Base-by-base conservation (phyloP, 768 basidiomycete species). In the Kwoniella newhampshirensis region DNA sequence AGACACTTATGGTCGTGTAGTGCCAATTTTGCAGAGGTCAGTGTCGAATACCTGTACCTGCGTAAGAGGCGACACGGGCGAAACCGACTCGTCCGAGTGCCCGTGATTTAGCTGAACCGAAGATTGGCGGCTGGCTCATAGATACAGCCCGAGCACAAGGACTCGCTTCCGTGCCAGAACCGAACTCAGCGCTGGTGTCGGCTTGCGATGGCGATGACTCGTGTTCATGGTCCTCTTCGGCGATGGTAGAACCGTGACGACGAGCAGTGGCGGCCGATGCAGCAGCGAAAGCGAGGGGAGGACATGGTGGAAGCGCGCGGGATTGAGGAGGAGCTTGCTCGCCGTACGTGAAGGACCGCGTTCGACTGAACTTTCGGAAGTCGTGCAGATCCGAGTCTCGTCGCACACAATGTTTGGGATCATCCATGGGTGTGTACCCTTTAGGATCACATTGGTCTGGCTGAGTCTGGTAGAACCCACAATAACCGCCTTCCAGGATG, bases 401-500 rank as follows among this genome's bases (percentile, higher is more conserved):
- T 32, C 90, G 87, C 18, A 81, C 79, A 18, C 86, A 83, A 74
- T 94, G 86, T 42, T 81, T 82, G 1, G 92, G 92, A 74, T 97
- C 92, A 70, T 97, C 91, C 96, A 99, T 99, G 6, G 82, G 85
- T 39, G 94, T 86, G 71, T 99, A 99, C 1, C 82, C 86, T 17
- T 78, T 79, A 0, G 91, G 93, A 44, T 87, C 80, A 79, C 94
- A 98, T 42, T 86, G 86, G 27, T 77, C 73, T 1, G 84, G 79
- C 49, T 83, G 86, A 21, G 80, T 77, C 65, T 85, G 84, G 79
- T 82, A 96, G 79, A 91, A 98, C 40, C 85, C 83, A 65, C 86
- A 90, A 77, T 97, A 99, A 12, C 96, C 96, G 35, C 96, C 96
- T 78, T 96, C 90, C 7, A 99, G 84, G 66, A 99, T 84, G 79